phyloP scores from a whole-genome alignment of 352 stramenopile species.

The Pythium phragmiticola region DNA sequence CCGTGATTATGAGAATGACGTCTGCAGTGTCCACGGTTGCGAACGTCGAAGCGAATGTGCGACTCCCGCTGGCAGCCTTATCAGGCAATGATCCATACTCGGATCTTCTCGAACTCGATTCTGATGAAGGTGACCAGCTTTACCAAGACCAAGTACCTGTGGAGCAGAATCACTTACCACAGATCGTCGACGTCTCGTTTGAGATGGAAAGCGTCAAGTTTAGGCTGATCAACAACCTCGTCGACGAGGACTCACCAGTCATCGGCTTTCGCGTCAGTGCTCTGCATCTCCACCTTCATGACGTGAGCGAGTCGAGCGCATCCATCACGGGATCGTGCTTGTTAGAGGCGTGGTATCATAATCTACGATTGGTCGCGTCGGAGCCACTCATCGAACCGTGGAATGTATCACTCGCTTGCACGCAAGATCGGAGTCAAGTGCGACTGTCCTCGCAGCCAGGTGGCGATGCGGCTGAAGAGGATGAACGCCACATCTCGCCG shows the following conservation, averaged over 20 bases:
- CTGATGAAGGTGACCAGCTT: conserved; percentile 7
- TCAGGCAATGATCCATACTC: conserved; percentile 25
- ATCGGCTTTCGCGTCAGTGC: conserved; percentile 56
- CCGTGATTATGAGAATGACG: conserved; percentile 58
- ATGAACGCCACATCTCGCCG: conserved; percentile 19
- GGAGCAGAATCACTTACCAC: neutral
- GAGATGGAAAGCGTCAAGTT: conserved; percentile 51
- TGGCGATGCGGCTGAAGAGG: neutral
- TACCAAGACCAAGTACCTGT: neutral
- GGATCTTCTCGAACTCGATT: conserved; percentile 22
- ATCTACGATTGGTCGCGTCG: conserved; percentile 73
- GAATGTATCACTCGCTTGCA: conserved; percentile 47
- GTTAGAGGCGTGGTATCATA: conserved; percentile 83
- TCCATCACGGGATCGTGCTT: conserved; percentile 45
- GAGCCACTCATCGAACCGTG: conserved; percentile 86
- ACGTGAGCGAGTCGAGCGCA: conserved; percentile 26
- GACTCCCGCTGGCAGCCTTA: conserved; percentile 13
- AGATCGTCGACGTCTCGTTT: conserved; percentile 20
- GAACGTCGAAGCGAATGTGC: conserved; percentile 18
- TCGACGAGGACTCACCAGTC: conserved; percentile 75
- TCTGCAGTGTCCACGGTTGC: conserved; percentile 8
- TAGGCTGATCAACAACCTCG: conserved; percentile 81
- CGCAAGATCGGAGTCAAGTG: conserved; percentile 21
- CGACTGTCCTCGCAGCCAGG: neutral
- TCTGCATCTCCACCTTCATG: conserved; percentile 34